Conservation (phyloP, 441 rosid genomes). For the Brassica hybrid region DNA sequence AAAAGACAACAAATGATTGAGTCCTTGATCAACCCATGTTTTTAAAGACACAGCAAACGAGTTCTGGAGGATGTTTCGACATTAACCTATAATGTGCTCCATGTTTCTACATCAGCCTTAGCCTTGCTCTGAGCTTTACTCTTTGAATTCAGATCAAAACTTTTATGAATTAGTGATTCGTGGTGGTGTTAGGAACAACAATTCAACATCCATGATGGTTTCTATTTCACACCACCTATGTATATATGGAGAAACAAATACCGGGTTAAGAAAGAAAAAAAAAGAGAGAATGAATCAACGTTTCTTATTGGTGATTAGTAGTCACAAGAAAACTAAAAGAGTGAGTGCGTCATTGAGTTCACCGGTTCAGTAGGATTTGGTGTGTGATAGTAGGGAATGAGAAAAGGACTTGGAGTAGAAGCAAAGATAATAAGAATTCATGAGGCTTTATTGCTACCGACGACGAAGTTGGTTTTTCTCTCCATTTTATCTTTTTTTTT, state of each 20-base stretch:
- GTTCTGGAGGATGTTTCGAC: not conserved
- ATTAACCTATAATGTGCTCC: not conserved
- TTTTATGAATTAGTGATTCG: too few species aligned
- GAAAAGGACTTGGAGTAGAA: slow-evolving; percentile 41
- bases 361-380: slow-evolving; percentile 36
- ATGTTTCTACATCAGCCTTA: not conserved
- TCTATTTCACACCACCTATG: not conserved
- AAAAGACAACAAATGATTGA: not conserved
- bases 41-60: not conserved
- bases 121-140: not conserved
- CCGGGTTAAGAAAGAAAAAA: slow-evolving; percentile 5
- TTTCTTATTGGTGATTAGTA: not conserved
- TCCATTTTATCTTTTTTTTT: too few species aligned
- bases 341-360: slow-evolving; percentile 34
- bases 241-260: slow-evolving; percentile 18
- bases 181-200: not conserved
- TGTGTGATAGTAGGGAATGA: slow-evolving; percentile 28
- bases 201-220: not conserved
- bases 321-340: slow-evolving; percentile 7
- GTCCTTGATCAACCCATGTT: not conserved
- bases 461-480: slow-evolving; percentile 32
- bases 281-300: slow-evolving; percentile 11
- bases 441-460: slow-evolving; percentile 42
- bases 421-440: slow-evolving; percentile 30
- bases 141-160: too few species aligned